phyloP scores from a whole-genome alignment of 192 early-diverging fungal species.

The Coemansia sp. region DNA sequence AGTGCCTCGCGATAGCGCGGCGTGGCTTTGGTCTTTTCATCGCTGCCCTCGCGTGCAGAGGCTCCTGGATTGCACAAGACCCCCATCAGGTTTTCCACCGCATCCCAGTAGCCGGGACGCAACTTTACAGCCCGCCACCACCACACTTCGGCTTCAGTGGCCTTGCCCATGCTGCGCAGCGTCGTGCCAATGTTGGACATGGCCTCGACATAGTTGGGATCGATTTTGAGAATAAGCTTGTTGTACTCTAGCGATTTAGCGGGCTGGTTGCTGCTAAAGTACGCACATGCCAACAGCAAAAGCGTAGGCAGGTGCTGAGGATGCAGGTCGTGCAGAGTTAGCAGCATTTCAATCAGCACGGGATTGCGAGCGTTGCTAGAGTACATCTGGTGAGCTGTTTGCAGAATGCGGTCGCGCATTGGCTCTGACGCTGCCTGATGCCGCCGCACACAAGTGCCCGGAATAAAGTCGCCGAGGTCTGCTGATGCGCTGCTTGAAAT shows the following conservation, averaged over 20 bases:
- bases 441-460: constrained; percentile 38
- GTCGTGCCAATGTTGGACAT: constrained; percentile 92
- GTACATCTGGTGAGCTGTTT: constrained; percentile 64
- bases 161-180: constrained; percentile 71
- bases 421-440: constrained; percentile 22
- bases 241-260: constrained; percentile 77
- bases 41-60: neutral
- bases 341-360: constrained; percentile 55
- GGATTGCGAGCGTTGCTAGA: constrained; percentile 55
- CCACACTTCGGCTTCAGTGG: constrained; percentile 73
- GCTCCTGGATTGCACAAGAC: constrained; percentile 59
- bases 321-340: constrained; percentile 53
- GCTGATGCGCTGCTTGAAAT: neutral
- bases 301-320: constrained; percentile 77
- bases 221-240: constrained; percentile 73
- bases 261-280: constrained; percentile 74
- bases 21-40: neutral
- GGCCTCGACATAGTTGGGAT: constrained; percentile 85
- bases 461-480: constrained; percentile 20
- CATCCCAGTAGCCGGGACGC: constrained; percentile 91
- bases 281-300: constrained; percentile 81
- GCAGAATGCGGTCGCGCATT: constrained; percentile 59
- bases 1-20: constrained; percentile 76
- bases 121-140: constrained; percentile 81
- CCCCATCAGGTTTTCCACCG: constrained; percentile 82